Percentiles rank a stretch among this genome's conserved stretches.
Evolutionary conservation across 75 land plant species (phyloP).

Genomic region (Sequoia sempervirens): DNA sequence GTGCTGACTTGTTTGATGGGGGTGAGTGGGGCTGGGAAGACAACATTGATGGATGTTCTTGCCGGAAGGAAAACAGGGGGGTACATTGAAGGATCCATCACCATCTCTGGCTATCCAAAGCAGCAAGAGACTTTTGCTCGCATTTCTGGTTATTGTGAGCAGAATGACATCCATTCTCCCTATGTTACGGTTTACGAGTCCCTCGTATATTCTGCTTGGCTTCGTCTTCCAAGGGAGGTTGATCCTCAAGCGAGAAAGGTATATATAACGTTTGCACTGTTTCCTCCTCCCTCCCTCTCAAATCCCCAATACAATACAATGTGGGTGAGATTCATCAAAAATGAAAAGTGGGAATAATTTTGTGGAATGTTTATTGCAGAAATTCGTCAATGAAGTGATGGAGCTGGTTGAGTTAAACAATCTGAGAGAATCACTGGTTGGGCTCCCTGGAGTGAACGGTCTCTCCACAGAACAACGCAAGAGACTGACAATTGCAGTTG

Average conservation of each 20-base stretch:
- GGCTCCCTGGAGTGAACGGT: too few relatives aligned
- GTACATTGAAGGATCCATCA: conserved; percentile 14
- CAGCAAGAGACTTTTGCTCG: conserved; percentile 28
- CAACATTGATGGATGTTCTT: conserved; percentile 74
- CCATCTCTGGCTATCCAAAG: conserved; percentile 23
- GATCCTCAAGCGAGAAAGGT: conserved; percentile 9
- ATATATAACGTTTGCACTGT: too few relatives aligned
- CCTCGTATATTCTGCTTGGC: conserved; percentile 36
- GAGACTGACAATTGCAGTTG: too few relatives aligned
- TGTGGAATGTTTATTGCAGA: neutral
- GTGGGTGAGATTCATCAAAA: neutral
- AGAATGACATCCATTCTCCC: conserved; percentile 26
- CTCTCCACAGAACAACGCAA: too few relatives aligned
- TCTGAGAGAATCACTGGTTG: too few relatives aligned
- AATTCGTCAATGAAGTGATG: too few relatives aligned
- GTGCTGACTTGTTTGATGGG: conserved; percentile 11
- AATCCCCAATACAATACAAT: neutral
- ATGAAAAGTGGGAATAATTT: neutral
- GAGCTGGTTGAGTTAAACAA: too few relatives aligned
- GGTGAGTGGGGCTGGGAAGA: conserved; percentile 14
- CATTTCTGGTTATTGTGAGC: conserved; percentile 9
- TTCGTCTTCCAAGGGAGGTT: conserved; percentile 24
- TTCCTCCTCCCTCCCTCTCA: neutral
- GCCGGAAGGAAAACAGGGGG: conserved; percentile 7
- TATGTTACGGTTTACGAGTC: conserved; percentile 30